Conservation (phyloP, 2,329 filamentous ascomycete species). For the Aspergillus awamori region DNA sequence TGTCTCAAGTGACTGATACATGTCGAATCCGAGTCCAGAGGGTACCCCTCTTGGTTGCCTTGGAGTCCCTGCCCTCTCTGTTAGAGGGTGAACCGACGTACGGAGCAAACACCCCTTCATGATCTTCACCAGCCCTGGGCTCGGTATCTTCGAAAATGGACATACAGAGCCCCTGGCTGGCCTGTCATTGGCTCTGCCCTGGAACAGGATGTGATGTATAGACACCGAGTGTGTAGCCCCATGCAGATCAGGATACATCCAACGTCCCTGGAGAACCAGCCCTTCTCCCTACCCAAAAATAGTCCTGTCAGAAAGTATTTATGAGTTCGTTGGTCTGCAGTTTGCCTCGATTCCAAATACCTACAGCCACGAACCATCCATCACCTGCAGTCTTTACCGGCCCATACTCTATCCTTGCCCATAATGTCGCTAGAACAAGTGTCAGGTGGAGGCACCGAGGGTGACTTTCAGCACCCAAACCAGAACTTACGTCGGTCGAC, state of each 20-base stretch:
- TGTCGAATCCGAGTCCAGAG: not conserved
- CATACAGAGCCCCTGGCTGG: not conserved
- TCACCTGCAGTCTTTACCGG: slow-evolving; percentile 4
- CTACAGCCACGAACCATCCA: slow-evolving; percentile 17
- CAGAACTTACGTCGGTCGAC: slow-evolving; percentile 25
- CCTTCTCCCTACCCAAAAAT: slow-evolving; percentile 4
- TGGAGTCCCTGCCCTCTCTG: not conserved
- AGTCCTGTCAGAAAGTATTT: not conserved
- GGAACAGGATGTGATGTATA: slow-evolving; percentile 1
- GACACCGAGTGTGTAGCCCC: not conserved
- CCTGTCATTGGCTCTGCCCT: not conserved
- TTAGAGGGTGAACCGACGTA: not conserved
- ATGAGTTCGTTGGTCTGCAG: not conserved
- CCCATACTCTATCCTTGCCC: slow-evolving; percentile 11
- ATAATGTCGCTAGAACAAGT: slow-evolving; percentile 25
- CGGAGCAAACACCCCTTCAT: not conserved
- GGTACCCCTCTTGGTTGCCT: not conserved
- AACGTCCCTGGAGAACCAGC: not conserved
- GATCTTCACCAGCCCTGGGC: not conserved
- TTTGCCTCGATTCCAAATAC: slow-evolving; percentile 29
- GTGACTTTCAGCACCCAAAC: slow-evolving; percentile 33
- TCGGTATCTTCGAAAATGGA: not conserved
- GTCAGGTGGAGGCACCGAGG: slow-evolving; percentile 14
- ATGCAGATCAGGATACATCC: slow-evolving; percentile 1
- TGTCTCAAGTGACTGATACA: not conserved